phyloP scores from a whole-genome alignment of 345 rosid species.

The Murraya koenigii region DNA sequence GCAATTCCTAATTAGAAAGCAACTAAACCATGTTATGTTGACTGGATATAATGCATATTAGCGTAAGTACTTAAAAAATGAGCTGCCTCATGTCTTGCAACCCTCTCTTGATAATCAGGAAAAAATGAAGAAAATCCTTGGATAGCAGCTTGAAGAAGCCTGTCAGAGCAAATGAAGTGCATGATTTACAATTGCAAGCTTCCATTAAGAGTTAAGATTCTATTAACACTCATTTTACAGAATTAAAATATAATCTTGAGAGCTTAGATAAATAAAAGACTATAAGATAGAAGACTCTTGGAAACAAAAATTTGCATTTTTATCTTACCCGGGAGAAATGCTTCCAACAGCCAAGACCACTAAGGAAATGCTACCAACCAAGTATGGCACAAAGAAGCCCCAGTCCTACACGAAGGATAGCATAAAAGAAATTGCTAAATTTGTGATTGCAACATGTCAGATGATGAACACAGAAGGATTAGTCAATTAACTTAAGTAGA shows the following conservation, averaged over 20 bases:
- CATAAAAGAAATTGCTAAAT: background rate
- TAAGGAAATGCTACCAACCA: conserved; percentile 86
- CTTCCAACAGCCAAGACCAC: conserved; percentile 85
- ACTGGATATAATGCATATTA: background rate
- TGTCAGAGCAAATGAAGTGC: conserved; percentile 19
- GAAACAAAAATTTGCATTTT: background rate
- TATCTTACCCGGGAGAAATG: conserved; percentile 76
- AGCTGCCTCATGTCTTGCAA: conserved; percentile 86
- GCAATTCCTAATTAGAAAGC: conserved; percentile 6
- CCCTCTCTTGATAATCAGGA: conserved; percentile 87
- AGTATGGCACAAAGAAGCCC: conserved; percentile 96
- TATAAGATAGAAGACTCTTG: background rate
- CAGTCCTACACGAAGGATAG: conserved; percentile 57
- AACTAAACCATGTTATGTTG: background rate
- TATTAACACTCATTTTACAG: background rate
- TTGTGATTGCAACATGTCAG: background rate
- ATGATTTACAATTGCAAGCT: conserved; percentile 10
- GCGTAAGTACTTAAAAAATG: conserved; percentile 69
- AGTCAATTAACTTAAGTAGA: background rate
- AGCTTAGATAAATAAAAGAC: background rate
- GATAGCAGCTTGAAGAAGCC: conserved; percentile 91
- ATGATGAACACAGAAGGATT: background rate
- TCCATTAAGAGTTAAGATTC: background rate
- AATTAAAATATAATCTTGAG: background rate
- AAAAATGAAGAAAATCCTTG: conserved; percentile 72